Conservation (phyloP, 1,139 yeast species). For the Suhomyces wounanorum region DNA sequence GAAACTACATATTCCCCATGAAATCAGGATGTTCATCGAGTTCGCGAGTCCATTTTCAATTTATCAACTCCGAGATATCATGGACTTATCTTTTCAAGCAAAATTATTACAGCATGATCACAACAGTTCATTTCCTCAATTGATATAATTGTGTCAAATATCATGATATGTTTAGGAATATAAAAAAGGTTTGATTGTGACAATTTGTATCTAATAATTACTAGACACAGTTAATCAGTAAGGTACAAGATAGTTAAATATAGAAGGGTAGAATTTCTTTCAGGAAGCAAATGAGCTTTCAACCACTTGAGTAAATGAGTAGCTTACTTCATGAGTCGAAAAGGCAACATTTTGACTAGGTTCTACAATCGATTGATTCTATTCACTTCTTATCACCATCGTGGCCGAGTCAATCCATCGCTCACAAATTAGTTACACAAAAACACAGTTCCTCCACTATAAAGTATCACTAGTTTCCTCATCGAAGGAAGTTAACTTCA, state of each 20-base stretch:
- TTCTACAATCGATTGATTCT: background rate
- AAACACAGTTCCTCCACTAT: conserved; percentile 1
- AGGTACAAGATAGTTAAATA: too few species aligned
- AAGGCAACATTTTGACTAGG: background rate
- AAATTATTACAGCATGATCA: too few species aligned
- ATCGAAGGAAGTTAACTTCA: background rate
- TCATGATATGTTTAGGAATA: too few species aligned
- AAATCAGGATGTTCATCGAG: background rate
- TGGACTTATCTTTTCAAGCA: background rate
- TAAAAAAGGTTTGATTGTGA: too few species aligned
- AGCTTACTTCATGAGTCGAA: too few species aligned
- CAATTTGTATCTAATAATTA: too few species aligned
- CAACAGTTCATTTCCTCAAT: too few species aligned
- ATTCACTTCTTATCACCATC: background rate
- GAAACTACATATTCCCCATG: background rate
- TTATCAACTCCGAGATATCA: background rate
- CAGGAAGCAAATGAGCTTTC: too few species aligned
- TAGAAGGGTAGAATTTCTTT: too few species aligned
- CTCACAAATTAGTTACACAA: conserved; percentile 10
- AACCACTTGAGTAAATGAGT: too few species aligned
- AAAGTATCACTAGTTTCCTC: conserved; percentile 1
- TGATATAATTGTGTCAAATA: too few species aligned
- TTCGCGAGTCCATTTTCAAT: background rate
- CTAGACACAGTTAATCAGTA: too few species aligned
- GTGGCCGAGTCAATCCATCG: conserved; percentile 19